These are phyloP conservation scores for Aspergillus baeticus DNA, from an alignment of 495 filamentous ascomycete species.

Conservation along the genomic window DNA sequence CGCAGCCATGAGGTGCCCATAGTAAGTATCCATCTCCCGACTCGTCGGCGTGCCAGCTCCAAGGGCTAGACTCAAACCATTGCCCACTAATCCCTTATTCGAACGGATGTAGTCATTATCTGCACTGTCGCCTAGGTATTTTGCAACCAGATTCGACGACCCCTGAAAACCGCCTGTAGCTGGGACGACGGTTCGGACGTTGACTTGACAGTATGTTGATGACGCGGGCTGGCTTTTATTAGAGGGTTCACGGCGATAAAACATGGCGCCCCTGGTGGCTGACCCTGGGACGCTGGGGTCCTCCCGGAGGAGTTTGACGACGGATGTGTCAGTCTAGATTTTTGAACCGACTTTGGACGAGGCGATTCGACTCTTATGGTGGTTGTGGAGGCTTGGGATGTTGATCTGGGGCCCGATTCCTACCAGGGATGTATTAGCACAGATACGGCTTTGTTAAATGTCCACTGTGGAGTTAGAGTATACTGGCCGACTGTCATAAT, in stretches of 20 bases:
- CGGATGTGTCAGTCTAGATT: conserved; percentile 18
- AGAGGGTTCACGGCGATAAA: conserved; percentile 6
- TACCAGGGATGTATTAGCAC: not conserved
- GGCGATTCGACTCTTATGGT: conserved; percentile 16
- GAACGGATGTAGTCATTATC: conserved; percentile 31
- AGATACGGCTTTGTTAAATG: not conserved
- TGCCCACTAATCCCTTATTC: conserved; percentile 25
- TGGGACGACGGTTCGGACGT: conserved; percentile 21
- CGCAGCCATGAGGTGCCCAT: conserved; percentile 25
- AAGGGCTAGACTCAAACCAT: conserved; percentile 21
- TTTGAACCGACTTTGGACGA: conserved; percentile 13
- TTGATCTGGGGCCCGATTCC: conserved; percentile 29
- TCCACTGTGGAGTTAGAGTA: not conserved
- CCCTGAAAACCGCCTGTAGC: conserved; percentile 30
- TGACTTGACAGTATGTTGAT: conserved; percentile 20
- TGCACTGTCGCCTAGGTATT: conserved; percentile 19
- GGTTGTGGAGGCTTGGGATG: conserved; percentile 20
- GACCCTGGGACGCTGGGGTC: conserved; percentile 19
- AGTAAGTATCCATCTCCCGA: conserved; percentile 26
- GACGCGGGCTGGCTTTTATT: not conserved
- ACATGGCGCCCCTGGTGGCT: conserved; percentile 18
- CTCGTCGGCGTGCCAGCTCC: conserved; percentile 21
- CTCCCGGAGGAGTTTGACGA: conserved; percentile 25
- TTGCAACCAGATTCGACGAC: conserved; percentile 15
- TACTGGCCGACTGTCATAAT: conserved; percentile 30